Evolutionary conservation across 78 protist genomes (phyloP), one percentile per base, ranked within the genome.

Genomic region (Acrasis kona): DNA sequence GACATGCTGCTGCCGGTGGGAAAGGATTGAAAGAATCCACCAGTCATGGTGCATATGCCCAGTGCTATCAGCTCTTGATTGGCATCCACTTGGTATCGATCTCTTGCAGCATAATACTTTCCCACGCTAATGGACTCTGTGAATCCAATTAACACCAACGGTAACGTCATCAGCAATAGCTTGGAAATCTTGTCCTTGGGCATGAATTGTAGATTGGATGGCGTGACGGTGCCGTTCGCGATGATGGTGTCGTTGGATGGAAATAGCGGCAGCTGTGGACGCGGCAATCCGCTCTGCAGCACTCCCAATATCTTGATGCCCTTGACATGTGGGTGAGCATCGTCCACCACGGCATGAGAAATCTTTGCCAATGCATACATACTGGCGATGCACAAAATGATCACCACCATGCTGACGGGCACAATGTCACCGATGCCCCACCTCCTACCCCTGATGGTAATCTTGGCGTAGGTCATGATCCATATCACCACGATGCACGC

Each of bases 31-130:
- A 90, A 90, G 72, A 90, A 81, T 27, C 85, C 28, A 27, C 91
- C 91, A 28, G 80, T 35, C 30, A 86, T 28, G 72, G 87, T 87
- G 28, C 87, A 64, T 0, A 70, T 64, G 6, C 94, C 94, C 27
- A 90, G 68, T 27, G 91, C 89, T 35, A 87, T n/a, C 34, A 90
- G 77, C 66, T 90, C 94, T 41, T 79, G 86, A 74, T 84, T 85
- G 7, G 84, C 58, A 1, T 76, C 76, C n/a, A 90, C 69, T 0
- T 8, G 32, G 70, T 80, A 82, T 27, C 66, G 30, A 61, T 79
- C 7, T 41, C 77, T 41, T 69, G 58, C 77, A 1, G 91, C 89
- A 39, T 78, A 77, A 38, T 64, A 65, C 2, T 80, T 70, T 58
- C 87, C 88, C 19, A 90, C 76, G 3, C 88, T 80, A 5, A 87